These are phyloP conservation scores for Venturia asperata DNA, from an alignment of 2,329 filamentous ascomycete genomes.

Conservation along the genomic window DNA sequence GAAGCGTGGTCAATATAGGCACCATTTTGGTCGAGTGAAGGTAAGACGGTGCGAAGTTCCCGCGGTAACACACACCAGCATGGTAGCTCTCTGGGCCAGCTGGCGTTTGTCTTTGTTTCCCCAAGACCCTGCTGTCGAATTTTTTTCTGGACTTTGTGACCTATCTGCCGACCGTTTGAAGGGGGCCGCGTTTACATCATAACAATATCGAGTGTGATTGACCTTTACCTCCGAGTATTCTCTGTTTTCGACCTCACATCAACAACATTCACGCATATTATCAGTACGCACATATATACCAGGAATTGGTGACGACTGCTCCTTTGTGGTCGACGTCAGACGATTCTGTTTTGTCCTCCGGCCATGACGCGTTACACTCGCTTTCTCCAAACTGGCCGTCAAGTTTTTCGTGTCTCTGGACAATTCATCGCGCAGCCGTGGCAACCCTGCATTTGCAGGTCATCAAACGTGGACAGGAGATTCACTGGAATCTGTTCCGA, in stretches of 20 bases:
- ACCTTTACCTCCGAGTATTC: not conserved
- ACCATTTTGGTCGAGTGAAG: constrained; percentile 10
- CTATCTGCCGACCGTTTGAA: constrained; percentile 12
- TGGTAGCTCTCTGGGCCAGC: constrained; percentile 6
- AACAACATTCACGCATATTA: constrained; percentile 6
- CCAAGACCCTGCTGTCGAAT: constrained; percentile 6
- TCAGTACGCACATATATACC: not conserved
- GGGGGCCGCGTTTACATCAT: constrained; percentile 1
- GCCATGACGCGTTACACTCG: constrained; percentile 8
- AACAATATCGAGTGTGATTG: not conserved
- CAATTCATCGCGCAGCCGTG: constrained; percentile 12
- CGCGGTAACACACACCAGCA: constrained; percentile 15
- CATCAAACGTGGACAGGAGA: not conserved
- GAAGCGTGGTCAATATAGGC: constrained; percentile 12
- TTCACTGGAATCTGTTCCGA: not conserved
- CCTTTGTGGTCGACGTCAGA: not conserved
- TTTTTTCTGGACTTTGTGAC: constrained; percentile 7
- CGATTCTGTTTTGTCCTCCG: constrained; percentile 10
- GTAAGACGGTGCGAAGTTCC: constrained; percentile 12
- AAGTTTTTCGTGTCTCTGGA: constrained; percentile 5
- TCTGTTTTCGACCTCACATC: not conserved
- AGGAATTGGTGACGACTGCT: not conserved
- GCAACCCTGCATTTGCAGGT: constrained; percentile 13
- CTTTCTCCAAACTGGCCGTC: constrained; percentile 1
- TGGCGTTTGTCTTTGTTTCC: constrained; percentile 16